Conservation (phyloP, 305 asterid species). For the Fraxinus albicans region DNA sequence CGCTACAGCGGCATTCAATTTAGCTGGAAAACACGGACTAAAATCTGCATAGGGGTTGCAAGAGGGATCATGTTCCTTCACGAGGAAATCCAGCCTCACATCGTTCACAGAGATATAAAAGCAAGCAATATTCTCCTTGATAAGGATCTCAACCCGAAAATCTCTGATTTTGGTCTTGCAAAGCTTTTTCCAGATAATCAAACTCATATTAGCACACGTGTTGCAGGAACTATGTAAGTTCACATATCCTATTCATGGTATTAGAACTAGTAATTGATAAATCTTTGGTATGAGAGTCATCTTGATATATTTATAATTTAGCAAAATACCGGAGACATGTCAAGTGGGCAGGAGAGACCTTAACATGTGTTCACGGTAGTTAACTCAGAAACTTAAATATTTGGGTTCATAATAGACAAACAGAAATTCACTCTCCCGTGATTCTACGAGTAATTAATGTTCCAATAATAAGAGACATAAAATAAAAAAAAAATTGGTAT, state of each 20-base stretch:
- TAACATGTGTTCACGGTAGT: not conserved
- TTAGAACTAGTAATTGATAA: slow-evolving; percentile 1
- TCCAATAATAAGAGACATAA: not conserved
- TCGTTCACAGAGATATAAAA: slow-evolving; percentile 85
- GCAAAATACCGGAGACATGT: not conserved
- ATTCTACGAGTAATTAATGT: not conserved
- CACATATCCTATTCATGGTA: slow-evolving; percentile 1
- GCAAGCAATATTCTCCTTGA: slow-evolving; percentile 89
- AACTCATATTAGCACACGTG: slow-evolving; percentile 85
- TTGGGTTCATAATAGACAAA: not conserved
- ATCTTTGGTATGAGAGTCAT: not conserved
- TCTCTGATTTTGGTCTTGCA: slow-evolving; percentile 89
- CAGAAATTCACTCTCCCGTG: not conserved
- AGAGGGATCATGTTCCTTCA: slow-evolving; percentile 81
- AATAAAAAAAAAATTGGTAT: not conserved
- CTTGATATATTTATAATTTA: not conserved
- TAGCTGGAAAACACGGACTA: slow-evolving; percentile 62
- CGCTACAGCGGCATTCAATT: slow-evolving; percentile 35
- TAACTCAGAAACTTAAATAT: not conserved
- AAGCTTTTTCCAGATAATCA: slow-evolving; percentile 66
- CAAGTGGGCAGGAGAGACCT: not conserved
- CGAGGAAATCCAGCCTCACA: slow-evolving; percentile 67
- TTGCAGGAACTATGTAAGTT: slow-evolving; percentile 87
- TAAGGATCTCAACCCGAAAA: slow-evolving; percentile 71
- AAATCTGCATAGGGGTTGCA: slow-evolving; percentile 78